Evolutionary conservation across 768 basidiomycete species (phyloP), one percentile per base, ranked within the genome.

Genomic region (Suillus cothurnatus): DNA sequence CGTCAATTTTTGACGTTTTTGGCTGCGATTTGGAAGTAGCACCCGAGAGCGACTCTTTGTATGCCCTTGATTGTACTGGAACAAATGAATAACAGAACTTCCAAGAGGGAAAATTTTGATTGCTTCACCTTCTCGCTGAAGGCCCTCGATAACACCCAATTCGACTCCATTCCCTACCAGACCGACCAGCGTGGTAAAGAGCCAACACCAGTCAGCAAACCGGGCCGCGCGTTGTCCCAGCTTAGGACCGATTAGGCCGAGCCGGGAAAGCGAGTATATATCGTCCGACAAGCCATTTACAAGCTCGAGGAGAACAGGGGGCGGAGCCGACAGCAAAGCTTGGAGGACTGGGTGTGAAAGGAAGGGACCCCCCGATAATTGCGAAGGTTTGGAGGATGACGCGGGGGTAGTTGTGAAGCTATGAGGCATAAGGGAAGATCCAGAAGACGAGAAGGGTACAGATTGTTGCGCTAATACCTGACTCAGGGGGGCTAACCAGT

Each of bases 141-240:
- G 80, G 61, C 84, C 82, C 43, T 81, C 83, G 36, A 92, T 88
- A 68, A 94, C 85, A 67, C 86, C 83, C 70, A 89, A 82, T 74
- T 95, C 92, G 4, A 95, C 87, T 8, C 87, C 86, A 74, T 94
- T 93, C 79, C 94, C 92, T 8, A 94, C 92, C 6, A 95, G 80
- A 57, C 88, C 88, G 15, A 92, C 92, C 36, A 94, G 79, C 0
- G 92, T 95, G 19, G 89, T 81, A 34, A 91, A 78, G 67, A 95
- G 83, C 93, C 93, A 95, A 73, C 93, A 93, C 90, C 91, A 94
- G 74, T 94, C 87, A 2, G 93, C 87, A 71, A 93, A 87, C 14
- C 86, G 84, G 41, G 81, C 92, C 4, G 92, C 93, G 41, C 87
- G 85, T 59, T 85, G 82, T 21, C 93, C 93, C 1, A 84, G 77